Conservation (phyloP, 1,284 basidiomycete genomes). For the Ganoderma lucidum region DNA sequence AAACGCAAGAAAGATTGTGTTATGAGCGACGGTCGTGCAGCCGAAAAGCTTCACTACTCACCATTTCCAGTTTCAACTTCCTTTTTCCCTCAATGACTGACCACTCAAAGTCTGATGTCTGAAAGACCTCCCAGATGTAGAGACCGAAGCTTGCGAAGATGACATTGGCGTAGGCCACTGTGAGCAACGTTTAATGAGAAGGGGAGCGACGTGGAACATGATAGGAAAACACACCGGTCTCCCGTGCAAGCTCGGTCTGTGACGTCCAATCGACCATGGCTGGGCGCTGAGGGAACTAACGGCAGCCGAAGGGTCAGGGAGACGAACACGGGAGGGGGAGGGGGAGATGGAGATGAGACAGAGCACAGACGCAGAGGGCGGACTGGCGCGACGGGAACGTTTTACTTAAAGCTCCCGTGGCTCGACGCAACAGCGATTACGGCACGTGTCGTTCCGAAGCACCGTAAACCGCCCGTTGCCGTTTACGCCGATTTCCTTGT, state of each 20-base stretch:
- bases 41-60: slow-evolving; percentile 42
- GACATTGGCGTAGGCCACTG: slow-evolving; percentile 64
- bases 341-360: slow-evolving; percentile 20
- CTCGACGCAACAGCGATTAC: slow-evolving; percentile 22
- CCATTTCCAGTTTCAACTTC: slow-evolving; percentile 70
- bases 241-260: slow-evolving; percentile 53
- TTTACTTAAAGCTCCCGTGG: slow-evolving; percentile 17
- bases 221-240: slow-evolving; percentile 50
- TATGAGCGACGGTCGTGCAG: not conserved
- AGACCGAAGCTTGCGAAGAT: slow-evolving; percentile 69
- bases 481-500: slow-evolving; percentile 27
- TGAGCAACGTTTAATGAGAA: slow-evolving; percentile 17
- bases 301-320: slow-evolving; percentile 12
- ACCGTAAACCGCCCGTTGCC: slow-evolving; percentile 15
- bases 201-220: not conserved
- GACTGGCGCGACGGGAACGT: slow-evolving; percentile 2
- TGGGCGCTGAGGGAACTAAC: not conserved
- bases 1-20: slow-evolving; percentile 22
- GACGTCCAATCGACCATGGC: slow-evolving; percentile 67
- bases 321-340: slow-evolving; percentile 14
- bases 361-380: slow-evolving; percentile 10
- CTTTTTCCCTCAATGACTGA: slow-evolving; percentile 63
- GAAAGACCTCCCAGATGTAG: slow-evolving; percentile 72
- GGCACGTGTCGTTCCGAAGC: slow-evolving; percentile 26
- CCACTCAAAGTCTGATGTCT: slow-evolving; percentile 71